Base-by-base conservation (phyloP, 108 stramenopile genomes). In the Aurantiochytrium sp. region DNA sequence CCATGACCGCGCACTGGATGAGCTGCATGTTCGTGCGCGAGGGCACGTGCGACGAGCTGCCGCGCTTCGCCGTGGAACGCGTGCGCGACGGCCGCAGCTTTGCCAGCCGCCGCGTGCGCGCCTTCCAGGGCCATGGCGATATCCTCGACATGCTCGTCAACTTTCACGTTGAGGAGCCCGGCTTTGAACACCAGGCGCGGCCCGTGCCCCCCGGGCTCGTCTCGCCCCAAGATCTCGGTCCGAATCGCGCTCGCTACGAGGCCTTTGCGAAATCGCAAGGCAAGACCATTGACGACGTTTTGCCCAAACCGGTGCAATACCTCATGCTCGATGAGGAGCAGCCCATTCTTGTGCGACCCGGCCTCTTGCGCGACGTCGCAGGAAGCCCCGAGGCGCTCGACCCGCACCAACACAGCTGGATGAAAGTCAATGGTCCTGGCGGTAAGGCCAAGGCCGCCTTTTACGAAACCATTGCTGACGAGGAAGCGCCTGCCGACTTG, bases 1-100 rank as follows among this genome's bases (percentile, higher is more conserved):
- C 6, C 49, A 47, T 53, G 76, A 23, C n/a, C 4, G 76, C 76
- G 76, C 76, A 83, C 51, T 83, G 49, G 49, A 12, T 83, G 76
- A 83, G 76, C 76, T 83, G 76, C 76, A 53, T 83, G 76, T 83
- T 83, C 76, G 45, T 83, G 28, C 76, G 76, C n/a, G 76, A 83
- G 28, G 76, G 76, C n/a, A 83, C 1, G 10, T 53, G 49, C 76
- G 76, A 8, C 6, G 76, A 83, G 51, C 51, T 53, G 49, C 49
- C 51, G 10, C 19, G 51, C 49, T 83, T 83, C 28, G 12, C 45
- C 51, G 76, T 83, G 10, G 76, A 83, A 23, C 45, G 28, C 25
- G 49, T 83, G 10, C 76, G 76, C 51, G 51, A 83, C 4, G 76
- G 76, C 49, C 45, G 51, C n/a, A 83, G 76, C 76, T 83, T 83